Evolutionary conservation across 1,284 basidiomycete species (phyloP), one percentile per base, ranked within the genome.

Genomic region (Leccinum cinnamomeum): DNA sequence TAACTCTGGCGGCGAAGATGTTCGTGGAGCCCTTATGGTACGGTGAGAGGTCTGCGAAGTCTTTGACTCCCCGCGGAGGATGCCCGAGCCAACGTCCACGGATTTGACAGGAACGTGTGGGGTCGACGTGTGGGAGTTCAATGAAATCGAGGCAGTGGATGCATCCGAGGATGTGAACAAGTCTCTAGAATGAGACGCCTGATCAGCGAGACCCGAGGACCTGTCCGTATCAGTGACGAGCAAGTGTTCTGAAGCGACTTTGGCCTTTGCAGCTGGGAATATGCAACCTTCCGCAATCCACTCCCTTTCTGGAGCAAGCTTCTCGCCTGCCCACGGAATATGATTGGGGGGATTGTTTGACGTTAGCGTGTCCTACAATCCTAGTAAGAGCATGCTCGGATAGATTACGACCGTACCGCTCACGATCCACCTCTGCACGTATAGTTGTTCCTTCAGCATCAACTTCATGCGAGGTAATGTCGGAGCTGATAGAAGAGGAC

Each of bases 271-370:
- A 11, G 79, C 79, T 59, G 81, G 73, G 62, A 81, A 80, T 51
- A 82, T 68, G 5, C 83, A 84, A 14, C 84, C 84, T 70, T 84
- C 83, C 41, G 84, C 77, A 14, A 79, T 76, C 85, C 84, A 87
- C 30, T 72, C 57, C 54, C 56, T 65, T 57, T 73, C 66, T 48
- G 60, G 59, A 16, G 70, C 71, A 57, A 73, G 70, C 35, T 71
- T 68, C 53, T 75, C 76, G 57, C 74, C 68, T 35, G 73, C 74
- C 85, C 82, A 85, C 33, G 82, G 81, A 35, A 75, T 73, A 62
- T 83, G 81, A 8, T 76, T 79, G 28, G 80, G 78, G 48, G 79
- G 77, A 44, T 70, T 72, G 53, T 65, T 70, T 59, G 64, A 65
- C 30, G 67, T 72, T 60, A 77, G 67, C 57, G 68, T 74, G 44